phyloP scores from a whole-genome alignment of 2,329 filamentous ascomycete species.

The Mycogone perniciosa region DNA sequence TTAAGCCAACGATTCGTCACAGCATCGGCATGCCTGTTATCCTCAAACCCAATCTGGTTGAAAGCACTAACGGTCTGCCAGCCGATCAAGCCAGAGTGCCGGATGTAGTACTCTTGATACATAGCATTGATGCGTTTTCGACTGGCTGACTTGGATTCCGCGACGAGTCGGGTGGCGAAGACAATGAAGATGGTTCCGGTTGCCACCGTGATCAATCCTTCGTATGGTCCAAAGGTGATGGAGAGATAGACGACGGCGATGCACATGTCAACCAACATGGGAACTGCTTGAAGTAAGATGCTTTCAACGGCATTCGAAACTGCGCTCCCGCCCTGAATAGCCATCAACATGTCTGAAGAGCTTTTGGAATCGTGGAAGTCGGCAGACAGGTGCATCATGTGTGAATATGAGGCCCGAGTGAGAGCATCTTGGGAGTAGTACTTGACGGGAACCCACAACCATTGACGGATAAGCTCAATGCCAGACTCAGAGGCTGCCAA shows the following conservation, averaged over 20 bases:
- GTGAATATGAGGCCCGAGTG: slow-evolving; percentile 49
- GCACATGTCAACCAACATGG: slow-evolving; percentile 54
- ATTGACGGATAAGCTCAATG: slow-evolving; percentile 46
- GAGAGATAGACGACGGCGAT: slow-evolving; percentile 56
- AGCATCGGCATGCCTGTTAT: slow-evolving; percentile 46
- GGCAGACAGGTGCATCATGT: slow-evolving; percentile 54
- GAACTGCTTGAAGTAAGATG: slow-evolving; percentile 50
- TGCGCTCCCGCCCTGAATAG: slow-evolving; percentile 47
- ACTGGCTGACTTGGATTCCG: slow-evolving; percentile 42
- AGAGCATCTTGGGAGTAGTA: slow-evolving; percentile 50
- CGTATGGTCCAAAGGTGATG: slow-evolving; percentile 52
- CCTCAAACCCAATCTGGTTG: slow-evolving; percentile 53
- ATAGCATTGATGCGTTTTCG: slow-evolving; percentile 46
- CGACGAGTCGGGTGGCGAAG: slow-evolving; percentile 46
- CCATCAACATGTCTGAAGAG: slow-evolving; percentile 51
- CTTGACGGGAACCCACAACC: slow-evolving; percentile 53
- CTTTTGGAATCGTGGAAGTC: slow-evolving; percentile 57
- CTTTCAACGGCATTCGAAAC: slow-evolving; percentile 52
- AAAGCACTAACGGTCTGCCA: slow-evolving; percentile 56
- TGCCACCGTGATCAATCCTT: slow-evolving; percentile 55
- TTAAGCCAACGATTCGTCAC: slow-evolving; percentile 36
- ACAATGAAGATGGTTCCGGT: slow-evolving; percentile 52
- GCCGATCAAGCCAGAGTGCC: slow-evolving; percentile 49
- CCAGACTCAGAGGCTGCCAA: slow-evolving; percentile 50
- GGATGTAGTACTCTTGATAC: slow-evolving; percentile 50